phyloP scores from a whole-genome alignment of 768 basidiomycete species.

The Coprinopsis cinerea region DNA sequence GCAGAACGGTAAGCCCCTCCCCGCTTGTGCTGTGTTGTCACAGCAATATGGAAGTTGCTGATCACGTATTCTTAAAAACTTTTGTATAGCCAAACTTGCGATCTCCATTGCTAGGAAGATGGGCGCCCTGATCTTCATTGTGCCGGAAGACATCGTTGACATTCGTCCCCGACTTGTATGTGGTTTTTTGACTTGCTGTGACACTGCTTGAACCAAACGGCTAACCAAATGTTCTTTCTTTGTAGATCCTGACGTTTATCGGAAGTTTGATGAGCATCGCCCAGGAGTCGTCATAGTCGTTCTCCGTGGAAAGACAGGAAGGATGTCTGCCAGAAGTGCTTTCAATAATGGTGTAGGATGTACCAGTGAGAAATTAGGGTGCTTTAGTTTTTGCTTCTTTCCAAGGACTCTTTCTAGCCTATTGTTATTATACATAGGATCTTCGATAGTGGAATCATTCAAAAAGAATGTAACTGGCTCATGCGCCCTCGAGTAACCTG shows the following conservation, averaged over 20 bases:
- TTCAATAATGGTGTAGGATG: no score
- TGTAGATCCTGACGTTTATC: conserved; percentile 89
- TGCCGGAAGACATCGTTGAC: conserved; percentile 96
- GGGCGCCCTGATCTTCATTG: conserved; percentile 93
- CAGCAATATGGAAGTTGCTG: not conserved
- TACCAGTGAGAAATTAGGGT: no score
- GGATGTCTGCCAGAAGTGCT: no score
- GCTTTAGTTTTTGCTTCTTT: no score
- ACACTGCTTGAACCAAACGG: not conserved
- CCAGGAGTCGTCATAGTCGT: conserved; percentile 23
- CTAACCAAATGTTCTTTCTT: not conserved
- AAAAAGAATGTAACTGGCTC: no score
- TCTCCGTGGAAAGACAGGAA: not conserved
- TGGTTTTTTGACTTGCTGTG: conserved; percentile 10
- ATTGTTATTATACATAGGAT: no score
- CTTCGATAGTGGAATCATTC: no score
- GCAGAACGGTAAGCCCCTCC: conserved; percentile 94
- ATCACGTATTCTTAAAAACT: not conserved
- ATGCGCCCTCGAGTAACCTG: no score
- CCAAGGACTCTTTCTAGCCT: no score
- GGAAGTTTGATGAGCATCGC: conserved; percentile 84
- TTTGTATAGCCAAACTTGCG: conserved; percentile 79
- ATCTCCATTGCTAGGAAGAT: conserved; percentile 99
- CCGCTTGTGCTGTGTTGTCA: conserved; percentile 20
- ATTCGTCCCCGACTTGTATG: conserved; percentile 83